A percentile compares a stretch with the other conserved stretches of the same genome.
Evolutionary conservation across 2,329 filamentous ascomycete species (phyloP).

Genomic region (Monosporascus sp.): DNA sequence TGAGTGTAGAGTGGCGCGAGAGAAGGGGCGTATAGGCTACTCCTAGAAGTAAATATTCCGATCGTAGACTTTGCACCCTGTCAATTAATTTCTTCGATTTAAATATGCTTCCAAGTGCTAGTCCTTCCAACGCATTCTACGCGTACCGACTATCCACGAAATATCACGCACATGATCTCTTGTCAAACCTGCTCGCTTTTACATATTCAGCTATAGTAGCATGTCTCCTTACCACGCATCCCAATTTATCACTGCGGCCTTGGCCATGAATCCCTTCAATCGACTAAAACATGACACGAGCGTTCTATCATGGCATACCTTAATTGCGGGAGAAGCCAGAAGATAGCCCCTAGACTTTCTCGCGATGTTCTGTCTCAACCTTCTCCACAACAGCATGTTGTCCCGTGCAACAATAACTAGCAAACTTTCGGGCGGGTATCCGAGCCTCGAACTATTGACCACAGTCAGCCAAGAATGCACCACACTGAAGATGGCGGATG

Average conservation of each 20-base stretch:
- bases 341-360: slow-evolving; percentile 1
- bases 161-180: not conserved
- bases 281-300: too few relatives aligned
- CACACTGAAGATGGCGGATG: slow-evolving; percentile 10
- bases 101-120: not conserved
- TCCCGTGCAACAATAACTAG: slow-evolving; percentile 30
- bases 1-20: not conserved
- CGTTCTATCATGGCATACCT: too few relatives aligned
- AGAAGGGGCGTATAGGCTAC: too few relatives aligned
- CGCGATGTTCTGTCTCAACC: slow-evolving; percentile 13
- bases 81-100: slow-evolving; percentile 2
- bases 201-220: too few relatives aligned
- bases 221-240: too few relatives aligned
- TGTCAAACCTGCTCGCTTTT: too few relatives aligned
- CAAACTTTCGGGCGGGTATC: slow-evolving; percentile 32
- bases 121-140: not conserved
- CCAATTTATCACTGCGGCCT: too few relatives aligned
- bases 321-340: not conserved
- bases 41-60: not conserved
- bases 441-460: slow-evolving; percentile 30
- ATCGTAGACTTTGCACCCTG: not conserved
- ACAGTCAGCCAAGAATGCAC: slow-evolving; percentile 3
- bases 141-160: not conserved
- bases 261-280: too few relatives aligned
- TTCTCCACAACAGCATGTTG: slow-evolving; percentile 19